Percentiles rank a stretch among this genome's conserved stretches.
Conservation (phyloP, 1,284 basidiomycete species). For the Sporisorium iseilematis-ciliati region DNA sequence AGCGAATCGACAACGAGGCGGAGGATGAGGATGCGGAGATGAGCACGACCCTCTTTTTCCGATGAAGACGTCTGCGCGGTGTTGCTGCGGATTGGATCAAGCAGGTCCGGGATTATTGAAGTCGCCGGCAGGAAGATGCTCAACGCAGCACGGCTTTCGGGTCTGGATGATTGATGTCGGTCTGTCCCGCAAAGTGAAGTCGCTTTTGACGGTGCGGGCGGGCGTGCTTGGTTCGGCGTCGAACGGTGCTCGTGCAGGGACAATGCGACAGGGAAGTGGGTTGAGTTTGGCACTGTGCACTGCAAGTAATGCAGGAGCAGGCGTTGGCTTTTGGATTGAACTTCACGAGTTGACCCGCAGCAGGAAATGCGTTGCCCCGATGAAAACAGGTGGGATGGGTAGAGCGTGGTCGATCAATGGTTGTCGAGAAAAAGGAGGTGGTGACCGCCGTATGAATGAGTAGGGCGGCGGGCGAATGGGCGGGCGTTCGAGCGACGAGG, state of each 20-base stretch:
- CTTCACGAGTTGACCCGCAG: too few species aligned
- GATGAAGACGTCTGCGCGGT: not conserved
- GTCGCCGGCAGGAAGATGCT: not conserved
- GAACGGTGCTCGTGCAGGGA: not conserved
- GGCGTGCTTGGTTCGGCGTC: not conserved
- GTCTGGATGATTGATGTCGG: not conserved
- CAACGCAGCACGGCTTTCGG: not conserved
- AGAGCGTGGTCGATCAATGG: not conserved
- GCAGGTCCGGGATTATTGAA: slow-evolving; percentile 5
- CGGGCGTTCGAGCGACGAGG: not conserved
- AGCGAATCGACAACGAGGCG: too few species aligned
- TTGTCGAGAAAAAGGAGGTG: not conserved
- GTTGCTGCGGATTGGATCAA: not conserved
- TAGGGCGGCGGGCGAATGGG: too few species aligned
- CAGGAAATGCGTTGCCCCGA: not conserved
- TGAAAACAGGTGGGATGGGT: slow-evolving; percentile 11
- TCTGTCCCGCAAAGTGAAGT: not conserved
- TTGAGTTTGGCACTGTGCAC: too few species aligned
- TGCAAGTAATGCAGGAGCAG: too few species aligned
- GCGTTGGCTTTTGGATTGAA: too few species aligned
- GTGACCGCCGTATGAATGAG: not conserved
- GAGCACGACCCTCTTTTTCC: too few species aligned
- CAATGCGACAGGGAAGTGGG: too few species aligned
- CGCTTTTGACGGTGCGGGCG: not conserved
- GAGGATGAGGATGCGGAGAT: too few species aligned